phyloP scores from a whole-genome alignment of 352 stramenopile genomes.

The Pythium dissotocum region DNA sequence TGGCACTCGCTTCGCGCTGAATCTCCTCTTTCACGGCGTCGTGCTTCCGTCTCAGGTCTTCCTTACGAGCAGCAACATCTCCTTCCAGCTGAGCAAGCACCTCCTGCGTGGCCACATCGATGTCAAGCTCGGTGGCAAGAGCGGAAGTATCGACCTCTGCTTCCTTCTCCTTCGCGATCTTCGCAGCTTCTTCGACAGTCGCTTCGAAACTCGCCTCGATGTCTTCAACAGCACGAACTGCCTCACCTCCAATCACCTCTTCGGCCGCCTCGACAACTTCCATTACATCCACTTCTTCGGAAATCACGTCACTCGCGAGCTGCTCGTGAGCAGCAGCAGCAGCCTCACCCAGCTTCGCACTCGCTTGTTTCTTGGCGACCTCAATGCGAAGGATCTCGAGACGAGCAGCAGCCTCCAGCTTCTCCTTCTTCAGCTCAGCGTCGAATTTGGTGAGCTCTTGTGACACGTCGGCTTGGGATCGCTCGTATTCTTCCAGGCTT shows the following conservation, averaged over 20 bases:
- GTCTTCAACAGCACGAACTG: neutral
- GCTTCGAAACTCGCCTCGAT: slow-evolving; percentile 3
- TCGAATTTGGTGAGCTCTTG: slow-evolving; percentile 1
- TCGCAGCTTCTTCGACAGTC: slow-evolving; percentile 1
- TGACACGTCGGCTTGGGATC: neutral
- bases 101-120: slow-evolving; percentile 2
- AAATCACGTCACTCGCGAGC: neutral
- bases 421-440: slow-evolving; percentile 5
- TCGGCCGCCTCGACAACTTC: slow-evolving; percentile 15
- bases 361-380: slow-evolving; percentile 5
- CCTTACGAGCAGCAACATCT: neutral
- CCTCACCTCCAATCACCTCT: neutral
- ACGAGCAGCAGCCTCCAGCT: slow-evolving; percentile 13
- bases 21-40: slow-evolving; percentile 18
- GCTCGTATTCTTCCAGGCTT: slow-evolving; percentile 41
- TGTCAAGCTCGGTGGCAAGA: neutral
- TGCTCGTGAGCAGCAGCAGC: neutral
- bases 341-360: neutral
- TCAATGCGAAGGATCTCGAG: slow-evolving; percentile 19
- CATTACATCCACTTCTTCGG: slow-evolving; percentile 18
- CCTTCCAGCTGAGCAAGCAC: neutral
- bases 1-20: neutral
- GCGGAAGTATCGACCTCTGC: neutral
- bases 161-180: neutral
- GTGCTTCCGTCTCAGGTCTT: slow-evolving; percentile 13